phyloP scores from a whole-genome alignment of 2,329 filamentous ascomycete genomes.

The Lasiodiplodia sp. region DNA sequence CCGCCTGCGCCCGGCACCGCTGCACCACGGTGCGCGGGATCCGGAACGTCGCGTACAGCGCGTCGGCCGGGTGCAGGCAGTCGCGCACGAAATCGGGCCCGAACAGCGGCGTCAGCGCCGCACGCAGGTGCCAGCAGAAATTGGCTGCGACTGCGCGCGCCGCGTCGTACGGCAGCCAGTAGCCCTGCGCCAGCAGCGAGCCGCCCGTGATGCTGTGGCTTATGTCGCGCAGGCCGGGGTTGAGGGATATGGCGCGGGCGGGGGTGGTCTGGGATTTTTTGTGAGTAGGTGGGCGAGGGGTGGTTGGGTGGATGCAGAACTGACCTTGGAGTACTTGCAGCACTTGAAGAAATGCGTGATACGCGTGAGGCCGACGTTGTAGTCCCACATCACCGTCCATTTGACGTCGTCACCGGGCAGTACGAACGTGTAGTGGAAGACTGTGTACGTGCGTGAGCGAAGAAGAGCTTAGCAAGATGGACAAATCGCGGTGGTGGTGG shows the following conservation, averaged over 20 bases:
- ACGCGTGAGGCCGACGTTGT: slow-evolving; percentile 89
- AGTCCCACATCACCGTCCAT: slow-evolving; percentile 94
- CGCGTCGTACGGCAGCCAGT: slow-evolving; percentile 93
- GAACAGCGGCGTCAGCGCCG: slow-evolving; percentile 88
- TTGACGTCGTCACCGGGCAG: slow-evolving; percentile 70
- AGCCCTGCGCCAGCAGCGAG: slow-evolving; percentile 89
- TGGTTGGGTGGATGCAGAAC: slow-evolving; percentile 33
- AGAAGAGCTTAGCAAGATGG: slow-evolving; percentile 32
- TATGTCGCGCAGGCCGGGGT: slow-evolving; percentile 85
- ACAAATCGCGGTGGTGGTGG: not conserved
- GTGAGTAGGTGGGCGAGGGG: not conserved
- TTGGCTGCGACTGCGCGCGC: slow-evolving; percentile 87
- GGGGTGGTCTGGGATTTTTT: slow-evolving; percentile 73
- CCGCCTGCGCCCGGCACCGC: slow-evolving; percentile 46
- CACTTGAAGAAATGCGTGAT: slow-evolving; percentile 97
- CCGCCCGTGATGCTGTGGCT: slow-evolving; percentile 95
- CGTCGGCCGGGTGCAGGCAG: slow-evolving; percentile 70
- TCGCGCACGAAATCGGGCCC: slow-evolving; percentile 78
- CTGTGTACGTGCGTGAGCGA: slow-evolving; percentile 51
- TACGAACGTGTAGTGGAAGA: slow-evolving; percentile 84
- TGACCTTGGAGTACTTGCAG: slow-evolving; percentile 83
- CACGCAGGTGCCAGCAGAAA: slow-evolving; percentile 85
- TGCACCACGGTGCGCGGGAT: slow-evolving; percentile 50
- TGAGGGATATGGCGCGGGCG: slow-evolving; percentile 73
- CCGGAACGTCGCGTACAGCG: slow-evolving; percentile 63